Base-by-base conservation (phyloP, 2,329 filamentous ascomycete species). In the Fusarium sp. region DNA sequence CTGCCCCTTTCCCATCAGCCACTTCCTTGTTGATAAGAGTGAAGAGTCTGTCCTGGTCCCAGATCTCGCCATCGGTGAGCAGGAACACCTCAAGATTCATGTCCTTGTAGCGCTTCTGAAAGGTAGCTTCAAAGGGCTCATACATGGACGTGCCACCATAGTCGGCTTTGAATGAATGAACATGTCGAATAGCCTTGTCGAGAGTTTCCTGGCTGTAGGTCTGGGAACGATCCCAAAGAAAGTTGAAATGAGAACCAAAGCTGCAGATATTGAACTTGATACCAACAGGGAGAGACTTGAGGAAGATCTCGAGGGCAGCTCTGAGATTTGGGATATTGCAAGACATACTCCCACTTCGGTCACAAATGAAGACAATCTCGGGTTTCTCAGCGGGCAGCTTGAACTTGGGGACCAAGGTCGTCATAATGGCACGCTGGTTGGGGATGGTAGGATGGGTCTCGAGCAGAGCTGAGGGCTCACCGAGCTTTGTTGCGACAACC, bases 301-400 rank as follows among this genome's bases (percentile, higher is more conserved):
- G 75, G 64, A 90, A 90, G 19, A 90, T 76, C 6, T 82, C 79
- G 19, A 90, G 76, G 0, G 87, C 86, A 1, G 80, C 74, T 21
- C 80, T 75, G 4, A 88, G 77, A 29, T 85, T 80, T 1, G 65
- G 60, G 2, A 89, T 88, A 35, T 81, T 83, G 1, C 72, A 69
- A 0, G 37, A 23, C 88, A 90, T 90, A 55, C 87, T 90, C 0
- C 88, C 88, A 52, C 87, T 90, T 47, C 88, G 82, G 70, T 93
- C 90, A 51, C 87, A 88, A 5, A 93, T 76, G 63, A 93, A 92
- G 15, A 92, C 84, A 19, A 93, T 81, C 69, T 93, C 89, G 4
- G 80, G 78, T 49, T 72, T 74, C 9, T 80, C 77, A 0, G 80
- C 70, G 0, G 85, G 84, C 0, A 91, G 75, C n/a, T 79, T 78